These are phyloP conservation scores for Clavispora phyllophila DNA, from an alignment of 805 yeast genomes.

Conservation along the genomic window DNA sequence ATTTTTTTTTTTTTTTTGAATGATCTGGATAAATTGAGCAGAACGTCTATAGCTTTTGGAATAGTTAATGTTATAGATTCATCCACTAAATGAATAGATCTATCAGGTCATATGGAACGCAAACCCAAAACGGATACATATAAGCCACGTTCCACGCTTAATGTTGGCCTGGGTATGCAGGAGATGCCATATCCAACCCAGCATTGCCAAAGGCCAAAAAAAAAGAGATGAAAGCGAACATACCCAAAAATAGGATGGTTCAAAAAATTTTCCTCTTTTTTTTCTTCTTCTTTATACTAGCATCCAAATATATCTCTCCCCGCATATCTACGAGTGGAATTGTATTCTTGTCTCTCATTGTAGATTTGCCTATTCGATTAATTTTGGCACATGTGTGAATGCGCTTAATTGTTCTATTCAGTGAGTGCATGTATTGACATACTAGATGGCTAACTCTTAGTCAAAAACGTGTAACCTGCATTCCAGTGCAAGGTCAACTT, in stretches of 20 bases:
- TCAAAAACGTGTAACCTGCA: slow-evolving; percentile 47
- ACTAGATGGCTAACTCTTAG: slow-evolving; percentile 16
- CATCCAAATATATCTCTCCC: no score
- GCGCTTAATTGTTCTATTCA: not conserved
- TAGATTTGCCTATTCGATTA: not conserved
- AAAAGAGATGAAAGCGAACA: no score
- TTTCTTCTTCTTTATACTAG: no score
- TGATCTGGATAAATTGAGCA: not conserved
- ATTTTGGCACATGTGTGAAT: not conserved
- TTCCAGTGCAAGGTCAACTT: slow-evolving; percentile 43
- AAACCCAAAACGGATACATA: not conserved
- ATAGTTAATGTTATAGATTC: not conserved
- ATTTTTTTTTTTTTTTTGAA: no score
- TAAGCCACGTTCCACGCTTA: slow-evolving; percentile 1
- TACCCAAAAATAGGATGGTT: no score
- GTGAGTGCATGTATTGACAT: no score
- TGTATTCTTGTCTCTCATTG: no score
- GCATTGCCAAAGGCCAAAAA: not conserved
- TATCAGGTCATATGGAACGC: not conserved
- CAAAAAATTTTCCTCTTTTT: no score
- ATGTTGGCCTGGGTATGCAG: not conserved
- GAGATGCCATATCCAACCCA: not conserved
- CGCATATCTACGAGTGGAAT: no score
- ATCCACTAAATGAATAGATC: no score
- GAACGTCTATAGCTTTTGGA: no score